Base-by-base conservation (phyloP, 345 rosid species). In the Eucalyptus camaldulensis region DNA sequence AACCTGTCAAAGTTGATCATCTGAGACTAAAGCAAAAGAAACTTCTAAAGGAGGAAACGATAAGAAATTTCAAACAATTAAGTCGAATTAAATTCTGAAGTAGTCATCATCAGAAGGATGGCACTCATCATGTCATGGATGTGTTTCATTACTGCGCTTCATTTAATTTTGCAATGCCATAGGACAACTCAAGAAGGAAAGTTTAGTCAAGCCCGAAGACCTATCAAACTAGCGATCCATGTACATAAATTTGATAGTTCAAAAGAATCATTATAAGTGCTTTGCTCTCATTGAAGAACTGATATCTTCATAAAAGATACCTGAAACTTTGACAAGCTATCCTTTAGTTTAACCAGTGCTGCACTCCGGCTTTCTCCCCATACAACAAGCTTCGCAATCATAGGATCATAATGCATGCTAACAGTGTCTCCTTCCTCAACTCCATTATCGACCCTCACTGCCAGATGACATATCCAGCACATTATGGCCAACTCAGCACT, bases 391-490 rank as follows among this genome's bases (percentile, higher is more conserved):
- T 97, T 96, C 86, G 99, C 99, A 92, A 96, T 97, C 99, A 97
- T 96, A 86, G 99, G 99, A 95, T 96, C 99, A 91, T 96, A 97
- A 91, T 97, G 99, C 99, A 96, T 96, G 96, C 97, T 97, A 88
- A 97, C 97, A 90, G 92, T 92, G 90, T 97, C 98, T 89, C 99
- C 99, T 92, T 96, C 96, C 92, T 94, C 94, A 87, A 97, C 98
- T 88, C 99, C 99, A 90, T 98, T 97, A 93, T 97, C 98, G 88
- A 97, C 97, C 90, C 97, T 94, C 89, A 97, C 98, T 96, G 94
- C 86, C 29, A 89, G 89, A 90, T 25, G 69, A 54, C 49, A 54
- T 37, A 31, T 24, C 53, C 40, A 69, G 80, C 37, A 47, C 43
- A 56, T 33, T 62, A 58, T 47, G 76, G 88, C 43, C 24, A 69